A percentile compares a stretch with the other conserved stretches of the same genome.
Conservation (phyloP, 1,284 basidiomycete species). For the Tylopilus sp. region DNA sequence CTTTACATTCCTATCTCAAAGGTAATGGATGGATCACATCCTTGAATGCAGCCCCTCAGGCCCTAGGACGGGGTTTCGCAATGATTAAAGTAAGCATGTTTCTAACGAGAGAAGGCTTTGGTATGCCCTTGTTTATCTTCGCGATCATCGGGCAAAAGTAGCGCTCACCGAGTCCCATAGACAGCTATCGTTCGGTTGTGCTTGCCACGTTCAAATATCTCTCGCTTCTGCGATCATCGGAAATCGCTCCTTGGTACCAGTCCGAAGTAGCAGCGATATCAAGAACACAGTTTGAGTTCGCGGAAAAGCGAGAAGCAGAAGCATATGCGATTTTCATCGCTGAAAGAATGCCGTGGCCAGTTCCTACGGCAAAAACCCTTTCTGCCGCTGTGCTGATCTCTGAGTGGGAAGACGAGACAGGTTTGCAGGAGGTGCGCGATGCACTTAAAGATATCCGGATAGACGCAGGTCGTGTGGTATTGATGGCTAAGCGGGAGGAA, state of each 20-base stretch:
- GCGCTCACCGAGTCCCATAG: constrained; percentile 28
- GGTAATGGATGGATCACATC: constrained; percentile 87
- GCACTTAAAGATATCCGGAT: constrained; percentile 48
- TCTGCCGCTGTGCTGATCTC: constrained; percentile 72
- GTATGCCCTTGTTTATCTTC: constrained; percentile 43
- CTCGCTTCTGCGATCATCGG: constrained; percentile 68
- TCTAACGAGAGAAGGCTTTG: constrained; percentile 84
- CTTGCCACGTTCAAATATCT: constrained; percentile 85
- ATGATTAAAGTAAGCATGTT: constrained; percentile 86
- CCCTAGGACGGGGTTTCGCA: constrained; percentile 78
- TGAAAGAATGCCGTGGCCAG: constrained; percentile 74
- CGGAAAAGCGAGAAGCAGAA: constrained; percentile 81
- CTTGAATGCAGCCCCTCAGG: constrained; percentile 72
- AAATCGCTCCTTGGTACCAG: constrained; percentile 74
- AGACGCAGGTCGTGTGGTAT: constrained; percentile 61
- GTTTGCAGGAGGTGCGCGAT: constrained; percentile 57
- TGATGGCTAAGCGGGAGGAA: constrained; percentile 76
- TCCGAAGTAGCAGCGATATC: constrained; percentile 76
- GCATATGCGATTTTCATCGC: constrained; percentile 79
- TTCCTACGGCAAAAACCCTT: constrained; percentile 78
- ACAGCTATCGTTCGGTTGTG: constrained; percentile 75
- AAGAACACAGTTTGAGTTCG: constrained; percentile 81
- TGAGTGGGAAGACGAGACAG: constrained; percentile 67
- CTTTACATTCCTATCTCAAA: constrained; percentile 90
- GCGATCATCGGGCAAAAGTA: constrained; percentile 3